Percentiles rank a stretch among this genome's conserved stretches.
phyloP scores from a whole-genome alignment of 106 monocot genomes.

The Phalaenopsis equestris region DNA sequence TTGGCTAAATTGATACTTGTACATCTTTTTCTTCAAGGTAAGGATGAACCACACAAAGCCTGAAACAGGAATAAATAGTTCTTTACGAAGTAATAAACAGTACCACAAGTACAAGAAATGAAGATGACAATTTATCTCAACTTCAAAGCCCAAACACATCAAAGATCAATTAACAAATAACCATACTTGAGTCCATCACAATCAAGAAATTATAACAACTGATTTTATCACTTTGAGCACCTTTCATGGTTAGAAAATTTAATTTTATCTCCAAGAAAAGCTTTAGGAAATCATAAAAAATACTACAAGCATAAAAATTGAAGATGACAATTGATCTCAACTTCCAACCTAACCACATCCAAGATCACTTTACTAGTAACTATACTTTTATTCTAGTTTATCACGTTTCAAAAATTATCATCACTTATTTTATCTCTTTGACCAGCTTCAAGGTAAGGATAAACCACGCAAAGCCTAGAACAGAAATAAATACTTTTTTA shows the following conservation, averaged over 20 bases:
- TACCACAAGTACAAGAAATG: background rate
- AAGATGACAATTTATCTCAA: background rate
- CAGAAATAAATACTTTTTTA: no score
- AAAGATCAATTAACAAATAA: background rate
- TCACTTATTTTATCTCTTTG: background rate
- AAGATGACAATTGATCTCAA: background rate
- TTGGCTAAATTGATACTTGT: conserved; percentile 78
- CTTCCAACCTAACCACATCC: background rate
- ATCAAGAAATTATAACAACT: background rate
- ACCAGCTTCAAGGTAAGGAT: no score
- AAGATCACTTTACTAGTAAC: background rate
- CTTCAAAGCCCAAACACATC: background rate
- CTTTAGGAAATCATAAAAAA: background rate
- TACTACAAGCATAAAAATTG: background rate
- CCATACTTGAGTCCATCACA: background rate
- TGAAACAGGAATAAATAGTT: conserved; percentile 11
- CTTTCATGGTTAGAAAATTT: background rate
- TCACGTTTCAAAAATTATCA: background rate
- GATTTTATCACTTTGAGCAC: background rate
- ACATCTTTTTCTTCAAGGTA: conserved; percentile 85
- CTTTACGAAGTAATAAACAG: background rate
- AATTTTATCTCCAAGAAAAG: background rate
- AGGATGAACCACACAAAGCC: conserved; percentile 97
- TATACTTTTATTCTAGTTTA: background rate
- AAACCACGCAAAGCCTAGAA: no score